Base-by-base conservation (phyloP, 1,284 basidiomycete species). In the Ustilago tritici region DNA sequence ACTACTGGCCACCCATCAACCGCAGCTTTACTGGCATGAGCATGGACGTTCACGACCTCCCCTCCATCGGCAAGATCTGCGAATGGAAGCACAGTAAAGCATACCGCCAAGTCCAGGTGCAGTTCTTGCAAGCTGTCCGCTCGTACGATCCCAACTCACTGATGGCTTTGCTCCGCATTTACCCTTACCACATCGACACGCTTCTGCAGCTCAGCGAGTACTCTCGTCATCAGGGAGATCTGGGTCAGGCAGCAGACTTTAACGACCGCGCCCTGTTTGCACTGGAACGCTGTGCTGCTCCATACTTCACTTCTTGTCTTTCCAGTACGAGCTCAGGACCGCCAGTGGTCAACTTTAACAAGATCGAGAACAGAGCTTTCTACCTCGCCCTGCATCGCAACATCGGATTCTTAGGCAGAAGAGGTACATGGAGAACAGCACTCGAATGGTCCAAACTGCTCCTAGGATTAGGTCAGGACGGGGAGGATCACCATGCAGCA, bases 121-220 rank as follows among this genome's bases (percentile, higher is more conserved):
- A 84, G 60, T 86, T 86, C 65, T 69, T 84, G 19, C 82, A 84
- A 62, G 84, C 84, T 1, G 83, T 85, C 0, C 66, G 73, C 6
- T 84, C 83, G 12, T 79, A 78, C 64, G 84, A 85, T 31, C 78
- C 82, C 5, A 82, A 84, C 46, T 32, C 78, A 11, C 73, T 86
- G 34, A 67, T 80, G 64, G 81, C 79, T 2, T 70, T 86, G 4
- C 56, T 82, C 32, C 67, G 84, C 19, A 76, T 80, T 5, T 85
- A 82, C 56, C 84, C 85, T 2, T 86, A 83, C 74, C 85, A 86
- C 56, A 80, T 86, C 36, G 82, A 85, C 58, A 84, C 84, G 47
- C 80, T 86, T 1, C 63, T 84, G 15, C 84, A 85, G 64, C 73
- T 85, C 2, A 75, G 73, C 34, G 85, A 85, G 50, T 74, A 84